Evolutionary conservation across 805 yeast genomes (phyloP).

Genomic region (Cyberlindnera saturnus): DNA sequence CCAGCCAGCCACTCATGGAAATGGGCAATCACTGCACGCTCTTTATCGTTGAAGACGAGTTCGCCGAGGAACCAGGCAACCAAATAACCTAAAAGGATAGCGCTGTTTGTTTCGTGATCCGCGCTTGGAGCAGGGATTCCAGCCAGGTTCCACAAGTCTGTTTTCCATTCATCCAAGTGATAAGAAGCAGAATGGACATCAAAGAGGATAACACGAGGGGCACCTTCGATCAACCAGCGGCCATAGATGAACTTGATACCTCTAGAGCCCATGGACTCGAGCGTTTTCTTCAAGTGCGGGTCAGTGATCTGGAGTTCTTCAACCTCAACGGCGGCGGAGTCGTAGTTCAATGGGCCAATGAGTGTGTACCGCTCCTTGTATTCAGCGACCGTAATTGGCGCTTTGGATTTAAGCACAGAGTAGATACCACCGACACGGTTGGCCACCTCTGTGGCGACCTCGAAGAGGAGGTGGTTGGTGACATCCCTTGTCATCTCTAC

Average conservation of each 20-base stretch:
- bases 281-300: conserved; percentile 49
- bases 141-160: conserved; percentile 84
- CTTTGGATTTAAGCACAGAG: conserved; percentile 93
- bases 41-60: conserved; percentile 73
- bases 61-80: conserved; percentile 98
- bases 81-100: conserved; percentile 84
- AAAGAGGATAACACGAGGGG: conserved; percentile 87
- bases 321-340: conserved; percentile 74
- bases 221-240: conserved; percentile 96
- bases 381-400: conserved; percentile 93
- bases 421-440: conserved; percentile 97
- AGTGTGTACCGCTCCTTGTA: conserved; percentile 81
- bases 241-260: conserved; percentile 86
- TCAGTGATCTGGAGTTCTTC: conserved; percentile 62
- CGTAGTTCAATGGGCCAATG: conserved; percentile 78
- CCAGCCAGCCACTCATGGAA: conserved; percentile 99
- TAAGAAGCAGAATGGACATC: conserved; percentile 72
- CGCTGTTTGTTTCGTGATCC: conserved; percentile 86
- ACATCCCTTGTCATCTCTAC: conserved; percentile 72
- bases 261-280: conserved; percentile 73
- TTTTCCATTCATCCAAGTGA: conserved; percentile 86
- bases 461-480: conserved; percentile 80
- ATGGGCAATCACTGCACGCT: conserved; percentile 87
- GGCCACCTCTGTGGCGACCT: conserved; percentile 96
- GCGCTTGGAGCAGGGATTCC: conserved; percentile 92